Conservation (phyloP, 192 early-diverging fungal species). For the Podila verticillata region DNA sequence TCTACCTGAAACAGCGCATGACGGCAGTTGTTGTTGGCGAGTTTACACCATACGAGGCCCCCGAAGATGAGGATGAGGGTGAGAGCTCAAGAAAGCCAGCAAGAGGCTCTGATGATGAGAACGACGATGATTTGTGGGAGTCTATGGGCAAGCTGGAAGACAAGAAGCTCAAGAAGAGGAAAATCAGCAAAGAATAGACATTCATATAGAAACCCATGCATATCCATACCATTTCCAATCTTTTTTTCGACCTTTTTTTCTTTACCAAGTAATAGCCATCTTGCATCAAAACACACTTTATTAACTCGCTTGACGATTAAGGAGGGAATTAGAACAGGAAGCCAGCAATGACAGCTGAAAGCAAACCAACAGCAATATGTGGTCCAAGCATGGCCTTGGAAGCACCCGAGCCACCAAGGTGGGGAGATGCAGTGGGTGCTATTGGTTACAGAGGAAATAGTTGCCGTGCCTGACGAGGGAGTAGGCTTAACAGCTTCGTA, state of each 20-base stretch:
- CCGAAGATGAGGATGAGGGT: slow-evolving; percentile 30
- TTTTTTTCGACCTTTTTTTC: too few relatives aligned
- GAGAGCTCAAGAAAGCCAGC: not conserved
- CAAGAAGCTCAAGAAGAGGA: slow-evolving; percentile 45
- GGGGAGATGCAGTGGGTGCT: not conserved
- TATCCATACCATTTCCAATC: not conserved
- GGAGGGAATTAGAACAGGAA: not conserved
- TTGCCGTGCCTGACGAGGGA: not conserved
- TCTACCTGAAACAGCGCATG: slow-evolving; percentile 83
- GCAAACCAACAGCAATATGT: not conserved
- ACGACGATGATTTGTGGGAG: slow-evolving; percentile 50
- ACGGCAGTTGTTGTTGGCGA: slow-evolving; percentile 69
- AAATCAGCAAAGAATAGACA: slow-evolving; percentile 5
- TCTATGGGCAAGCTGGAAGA: slow-evolving; percentile 48
- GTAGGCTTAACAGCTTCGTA: not conserved
- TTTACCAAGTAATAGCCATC: not conserved
- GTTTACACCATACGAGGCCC: slow-evolving; percentile 26
- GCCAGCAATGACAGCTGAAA: not conserved
- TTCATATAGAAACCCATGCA: not conserved
- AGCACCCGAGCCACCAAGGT: not conserved
- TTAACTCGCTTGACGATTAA: not conserved
- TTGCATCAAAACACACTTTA: not conserved
- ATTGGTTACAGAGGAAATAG: too few relatives aligned
- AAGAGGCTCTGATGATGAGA: slow-evolving; percentile 8
- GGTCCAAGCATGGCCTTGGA: not conserved